These are phyloP conservation scores for Tricholoma hemisulphureum DNA, from an alignment of 768 basidiomycete genomes.

Conservation along the genomic window DNA sequence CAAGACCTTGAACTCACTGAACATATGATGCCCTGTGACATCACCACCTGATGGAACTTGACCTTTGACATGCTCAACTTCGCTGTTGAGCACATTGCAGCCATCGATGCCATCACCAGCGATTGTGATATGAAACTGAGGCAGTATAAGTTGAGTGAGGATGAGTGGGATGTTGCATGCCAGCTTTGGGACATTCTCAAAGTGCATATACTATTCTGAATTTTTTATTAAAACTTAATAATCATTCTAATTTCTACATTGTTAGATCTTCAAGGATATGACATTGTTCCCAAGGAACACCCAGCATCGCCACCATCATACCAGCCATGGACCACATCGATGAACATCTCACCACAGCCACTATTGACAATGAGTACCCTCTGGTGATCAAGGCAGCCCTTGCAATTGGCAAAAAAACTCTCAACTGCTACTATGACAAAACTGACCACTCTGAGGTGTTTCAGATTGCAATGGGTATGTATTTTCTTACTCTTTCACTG, in stretches of 20 bases:
- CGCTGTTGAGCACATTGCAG: slow-evolving; percentile 10
- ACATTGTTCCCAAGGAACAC: background rate
- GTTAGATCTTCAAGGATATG: background rate
- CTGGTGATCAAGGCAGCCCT: background rate
- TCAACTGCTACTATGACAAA: background rate
- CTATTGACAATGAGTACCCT: background rate
- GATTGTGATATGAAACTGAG: slow-evolving; percentile 11
- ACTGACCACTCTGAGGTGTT: background rate
- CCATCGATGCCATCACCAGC: slow-evolving; percentile 19
- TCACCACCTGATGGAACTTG: too few relatives aligned
- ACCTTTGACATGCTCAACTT: background rate
- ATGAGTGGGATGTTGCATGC: slow-evolving; percentile 21
- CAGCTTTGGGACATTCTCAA: slow-evolving; percentile 12
- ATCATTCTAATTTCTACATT: too few relatives aligned
- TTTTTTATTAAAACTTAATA: too few relatives aligned
- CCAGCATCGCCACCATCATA: background rate
- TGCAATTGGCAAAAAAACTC: background rate
- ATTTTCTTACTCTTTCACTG: too few relatives aligned
- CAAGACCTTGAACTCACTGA: background rate
- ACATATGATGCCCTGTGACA: background rate
- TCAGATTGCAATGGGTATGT: too few relatives aligned
- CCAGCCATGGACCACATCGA: too few relatives aligned
- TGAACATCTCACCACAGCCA: background rate
- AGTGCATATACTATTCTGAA: too few relatives aligned
- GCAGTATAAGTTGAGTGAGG: slow-evolving; percentile 3